These are phyloP conservation scores for Tremellales sp. DNA, from an alignment of 1,284 basidiomycete species.

Conservation along the genomic window DNA sequence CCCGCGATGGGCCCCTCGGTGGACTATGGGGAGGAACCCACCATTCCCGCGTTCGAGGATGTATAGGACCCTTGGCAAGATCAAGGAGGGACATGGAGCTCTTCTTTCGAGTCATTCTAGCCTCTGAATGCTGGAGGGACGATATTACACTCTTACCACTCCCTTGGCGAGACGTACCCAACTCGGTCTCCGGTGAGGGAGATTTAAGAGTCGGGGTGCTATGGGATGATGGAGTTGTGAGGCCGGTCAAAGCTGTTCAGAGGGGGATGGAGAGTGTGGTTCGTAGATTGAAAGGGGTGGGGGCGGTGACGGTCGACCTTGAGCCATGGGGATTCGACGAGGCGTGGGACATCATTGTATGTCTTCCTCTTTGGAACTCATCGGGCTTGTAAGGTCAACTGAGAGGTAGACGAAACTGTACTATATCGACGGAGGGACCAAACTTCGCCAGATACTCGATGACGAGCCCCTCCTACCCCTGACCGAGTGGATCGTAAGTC, in stretches of 20 bases:
- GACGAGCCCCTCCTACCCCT: constrained; percentile 34
- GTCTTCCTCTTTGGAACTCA: background rate
- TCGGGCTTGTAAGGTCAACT: background rate
- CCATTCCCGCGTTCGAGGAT: constrained; percentile 23
- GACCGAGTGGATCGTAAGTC: constrained; percentile 26
- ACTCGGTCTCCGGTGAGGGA: constrained; percentile 16
- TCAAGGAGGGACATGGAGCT: constrained; percentile 31
- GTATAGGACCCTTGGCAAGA: constrained; percentile 31
- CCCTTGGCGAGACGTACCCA: constrained; percentile 20
- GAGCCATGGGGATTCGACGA: constrained; percentile 19
- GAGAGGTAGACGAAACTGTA: constrained; percentile 19
- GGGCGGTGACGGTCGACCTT: constrained; percentile 36
- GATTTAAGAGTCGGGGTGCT: constrained; percentile 44
- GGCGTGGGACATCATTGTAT: constrained; percentile 27
- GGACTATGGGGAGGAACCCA: constrained; percentile 4
- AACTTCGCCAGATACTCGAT: constrained; percentile 17
- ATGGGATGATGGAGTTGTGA: constrained; percentile 46
- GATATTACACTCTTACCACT: constrained; percentile 30
- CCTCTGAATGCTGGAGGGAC: constrained; percentile 27
- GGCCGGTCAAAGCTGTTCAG: constrained; percentile 42
- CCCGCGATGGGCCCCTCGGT: constrained; percentile 37
- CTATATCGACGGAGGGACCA: constrained; percentile 37
- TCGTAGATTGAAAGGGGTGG: constrained; percentile 21
- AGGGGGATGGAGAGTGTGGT: constrained; percentile 39
- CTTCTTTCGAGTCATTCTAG: constrained; percentile 31